Base-by-base conservation (phyloP, 2,329 filamentous ascomycete genomes). In the Scedosporium aurantiacum region DNA sequence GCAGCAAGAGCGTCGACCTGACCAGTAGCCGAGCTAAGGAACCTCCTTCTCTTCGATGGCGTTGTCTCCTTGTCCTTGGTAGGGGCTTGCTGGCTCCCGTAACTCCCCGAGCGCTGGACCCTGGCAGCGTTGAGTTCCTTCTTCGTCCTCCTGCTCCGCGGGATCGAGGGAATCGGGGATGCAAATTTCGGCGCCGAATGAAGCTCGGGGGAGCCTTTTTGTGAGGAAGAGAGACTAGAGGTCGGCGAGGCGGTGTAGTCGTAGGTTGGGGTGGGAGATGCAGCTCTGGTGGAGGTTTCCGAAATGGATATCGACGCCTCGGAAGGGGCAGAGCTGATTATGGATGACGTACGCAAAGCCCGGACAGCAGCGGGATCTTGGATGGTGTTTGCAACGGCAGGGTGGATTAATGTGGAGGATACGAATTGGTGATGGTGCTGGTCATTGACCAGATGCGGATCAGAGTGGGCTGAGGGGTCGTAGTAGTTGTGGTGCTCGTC, bases 81-180 rank as follows among this genome's bases (percentile, higher is more conserved):
- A 61, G 68, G 70, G 65, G 70, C 64, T 63, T 67, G 69, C 62
- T 65, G 65, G 65, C 71, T 64, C 63, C 71, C 73, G 67, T 71
- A 71, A 65, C 71, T 75, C 66, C 68, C 72, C 61, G 77, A 76
- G 63, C 77, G 77, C 71, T 77, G 75, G 63, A 76, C 67, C 63
- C 79, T 75, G 65, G 75, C 76, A 66, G 78, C 78, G 71, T 81
- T 77, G 72, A 80, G 71, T 64, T 77, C 75, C 70, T 78, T 73
- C 67, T 78, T 77, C 74, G 79, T 72, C 64, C 75, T 73, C 66
- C 76, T 70, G 68, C 67, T 76, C 63, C 76, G 73, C 60, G 72
- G 66, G 64, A 69, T 70, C 63, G 71, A 68, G 64, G 69, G 7
- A 25, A 21, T 25, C 23, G 50, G 67, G 60, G 63, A 64, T 28